A percentile compares a stretch with the other conserved stretches of the same genome.
These are phyloP conservation scores for Anthracocystis panici-leucophaei DNA, from an alignment of 1,284 basidiomycete species.

Conservation along the genomic window DNA sequence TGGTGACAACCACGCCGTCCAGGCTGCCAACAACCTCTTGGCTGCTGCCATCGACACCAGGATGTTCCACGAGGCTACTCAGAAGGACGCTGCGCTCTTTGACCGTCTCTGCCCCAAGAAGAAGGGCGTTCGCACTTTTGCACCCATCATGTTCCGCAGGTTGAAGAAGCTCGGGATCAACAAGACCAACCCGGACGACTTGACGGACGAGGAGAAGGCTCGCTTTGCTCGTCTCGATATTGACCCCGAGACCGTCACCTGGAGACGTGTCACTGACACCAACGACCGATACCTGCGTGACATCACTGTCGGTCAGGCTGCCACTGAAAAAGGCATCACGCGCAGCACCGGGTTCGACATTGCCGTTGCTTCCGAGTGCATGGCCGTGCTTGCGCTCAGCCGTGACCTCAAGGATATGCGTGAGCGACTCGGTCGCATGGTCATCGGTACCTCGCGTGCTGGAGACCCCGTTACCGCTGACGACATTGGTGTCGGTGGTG, in stretches of 20 bases:
- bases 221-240: conserved; percentile 92
- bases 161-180: conserved; percentile 93
- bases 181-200: conserved; percentile 91
- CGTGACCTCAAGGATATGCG: conserved; percentile 93
- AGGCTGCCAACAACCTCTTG: conserved; percentile 95
- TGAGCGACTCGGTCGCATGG: conserved; percentile 89
- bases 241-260: conserved; percentile 91
- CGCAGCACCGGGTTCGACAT: conserved; percentile 96
- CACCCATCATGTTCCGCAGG: conserved; percentile 95
- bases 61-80: conserved; percentile 97
- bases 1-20: conserved; percentile 97
- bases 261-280: conserved; percentile 94
- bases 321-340: conserved; percentile 89
- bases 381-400: conserved; percentile 95
- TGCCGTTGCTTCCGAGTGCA: conserved; percentile 95
- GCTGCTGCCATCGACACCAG: conserved; percentile 96
- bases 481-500: conserved; percentile 94
- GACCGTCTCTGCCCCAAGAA: conserved; percentile 90
- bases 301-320: conserved; percentile 89
- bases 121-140: conserved; percentile 94
- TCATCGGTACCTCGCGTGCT: conserved; percentile 91
- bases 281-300: conserved; percentile 97
- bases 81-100: conserved; percentile 93
- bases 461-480: conserved; percentile 96
- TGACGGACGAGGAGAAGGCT: conserved; percentile 91